A percentile compares a stretch with the other conserved stretches of the same genome.
Conservation (phyloP, 352 stramenopile genomes). For the Pythium brachiatum region DNA sequence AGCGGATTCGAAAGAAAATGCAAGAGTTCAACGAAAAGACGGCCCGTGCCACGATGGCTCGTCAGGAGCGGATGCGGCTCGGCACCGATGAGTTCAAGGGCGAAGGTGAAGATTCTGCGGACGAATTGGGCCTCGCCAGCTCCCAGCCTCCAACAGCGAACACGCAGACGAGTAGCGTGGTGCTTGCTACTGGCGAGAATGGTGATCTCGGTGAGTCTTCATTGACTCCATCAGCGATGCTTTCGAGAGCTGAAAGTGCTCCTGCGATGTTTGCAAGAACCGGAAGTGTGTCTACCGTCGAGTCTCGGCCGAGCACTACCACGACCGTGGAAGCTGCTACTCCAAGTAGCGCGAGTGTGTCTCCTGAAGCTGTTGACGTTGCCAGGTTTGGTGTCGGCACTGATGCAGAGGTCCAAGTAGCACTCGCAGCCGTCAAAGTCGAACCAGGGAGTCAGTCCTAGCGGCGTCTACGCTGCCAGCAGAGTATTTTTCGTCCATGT, state of each 20-base stretch:
- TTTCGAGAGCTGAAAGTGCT: background rate
- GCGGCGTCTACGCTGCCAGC: background rate
- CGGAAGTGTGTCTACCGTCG: background rate
- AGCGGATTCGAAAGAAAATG: conserved; percentile 81
- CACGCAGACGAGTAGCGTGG: background rate
- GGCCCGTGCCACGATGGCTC: conserved; percentile 50
- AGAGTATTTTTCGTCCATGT: conserved; percentile 2
- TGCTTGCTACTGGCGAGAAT: background rate
- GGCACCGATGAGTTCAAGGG: conserved; percentile 23
- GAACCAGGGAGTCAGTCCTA: background rate
- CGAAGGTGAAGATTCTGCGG: conserved; percentile 7
- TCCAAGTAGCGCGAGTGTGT: background rate
- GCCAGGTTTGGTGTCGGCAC: background rate
- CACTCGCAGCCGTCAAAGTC: background rate
- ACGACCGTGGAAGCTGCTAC: background rate
- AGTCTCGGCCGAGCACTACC: background rate
- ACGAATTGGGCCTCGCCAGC: background rate
- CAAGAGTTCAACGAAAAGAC: conserved; percentile 79
- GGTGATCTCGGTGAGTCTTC: background rate
- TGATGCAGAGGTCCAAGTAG: background rate
- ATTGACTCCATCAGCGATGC: too few species aligned
- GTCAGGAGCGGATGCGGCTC: conserved; percentile 42
- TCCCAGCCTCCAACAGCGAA: background rate
- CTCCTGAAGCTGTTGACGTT: background rate
- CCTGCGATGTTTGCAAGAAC: background rate